Evolutionary conservation across 1,284 basidiomycete genomes (phyloP), one percentile per base, ranked within the genome.

Genomic region (Termitomyces sp.): DNA sequence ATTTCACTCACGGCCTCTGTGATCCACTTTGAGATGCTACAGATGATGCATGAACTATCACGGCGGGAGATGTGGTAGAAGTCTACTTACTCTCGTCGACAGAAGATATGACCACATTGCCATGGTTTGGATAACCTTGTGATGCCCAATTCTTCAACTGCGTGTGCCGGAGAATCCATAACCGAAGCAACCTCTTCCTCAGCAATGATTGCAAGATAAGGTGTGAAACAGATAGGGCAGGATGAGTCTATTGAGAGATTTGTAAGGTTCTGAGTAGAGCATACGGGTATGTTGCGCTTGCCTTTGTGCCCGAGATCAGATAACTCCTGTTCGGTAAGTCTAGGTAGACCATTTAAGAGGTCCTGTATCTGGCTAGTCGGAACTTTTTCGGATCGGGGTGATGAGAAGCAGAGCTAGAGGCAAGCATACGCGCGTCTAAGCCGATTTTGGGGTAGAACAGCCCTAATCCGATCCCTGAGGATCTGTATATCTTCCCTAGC

Each of bases 101-200:
- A 90, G 64, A 90, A 90, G 17, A 86, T 61, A 65, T 90, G 88
- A 5, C 82, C 81, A 61, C 88, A 90, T 26, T 84, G 77, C 72
- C 73, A 75, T 67, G 74, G 51, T 61, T 79, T 66, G 47, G 71
- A 66, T 7, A 90, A 69, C 57, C 74, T 76, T 26, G 85, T 88
- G 17, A 90, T 81, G 1, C 88, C 88, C 1, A 87, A 68, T 42
- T 83, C 77, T 55, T 87, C 84, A n/a, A 74, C 57, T 12, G 84
- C 77, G 58, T 84, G 79, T 5, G 87, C 85, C 5, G 87, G 86
- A 0, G 86, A 86, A 62, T 90, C 86, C 82, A 90, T 84, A 2
- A 77, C 87, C 26, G 73, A 64, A 0, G 86, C 84, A 46, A 77
- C 77, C 68, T 90, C 86, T 65, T 88, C 86, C 60, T 90, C 86